Base-by-base conservation (phyloP, 2,329 filamentous ascomycete species). In the Cryphonectria radicalis region DNA sequence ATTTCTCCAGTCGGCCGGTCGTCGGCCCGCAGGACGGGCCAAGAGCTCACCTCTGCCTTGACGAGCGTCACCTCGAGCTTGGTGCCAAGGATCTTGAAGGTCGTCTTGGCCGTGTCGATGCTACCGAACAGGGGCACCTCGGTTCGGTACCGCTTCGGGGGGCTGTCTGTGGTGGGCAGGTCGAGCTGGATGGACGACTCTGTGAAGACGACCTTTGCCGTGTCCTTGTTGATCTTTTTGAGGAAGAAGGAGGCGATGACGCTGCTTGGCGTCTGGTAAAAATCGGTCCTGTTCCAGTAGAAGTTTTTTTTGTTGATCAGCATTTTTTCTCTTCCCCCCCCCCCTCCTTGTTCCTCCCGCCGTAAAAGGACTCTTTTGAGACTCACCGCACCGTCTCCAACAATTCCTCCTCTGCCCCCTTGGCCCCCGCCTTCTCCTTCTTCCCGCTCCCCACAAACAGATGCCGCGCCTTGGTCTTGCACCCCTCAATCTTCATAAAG, bases 401-500 rank as follows among this genome's bases (percentile, higher is more conserved):
- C 76, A 92, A 85, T 82, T 97, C 94, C 82, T 97, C 93, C 82
- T 97, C 93, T 80, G 78, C 55, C 78, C 77, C 22, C 75, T 78
- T 69, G 55, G 79, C 80, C 69, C 82, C 80, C 71, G 80, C 82
- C 75, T 85, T 85, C 46, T 86, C 84, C 81, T 93, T 93, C 76
- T 88, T 89, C 75, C 90, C 93, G 75, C 87, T 92, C 4, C 93
- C 93, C 46, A 98, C 87, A 78, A 98, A 99, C 75, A 97, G 82
- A 84, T 99, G 96, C 72, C 88, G 86, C 60, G 86, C 84, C 82
- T 95, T 96, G 60, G 92, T 94, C 80, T 90, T 90, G 83, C 96
- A 99, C 1, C 96, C 96, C 76, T 93, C 90, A 72, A 99, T 95
- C 82, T 93, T 96, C 91, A 99, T 91, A 82, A 99, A 99, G 81